Conservation (phyloP, 192 early-diverging fungal species). For the Funneliformis mosseae region DNA sequence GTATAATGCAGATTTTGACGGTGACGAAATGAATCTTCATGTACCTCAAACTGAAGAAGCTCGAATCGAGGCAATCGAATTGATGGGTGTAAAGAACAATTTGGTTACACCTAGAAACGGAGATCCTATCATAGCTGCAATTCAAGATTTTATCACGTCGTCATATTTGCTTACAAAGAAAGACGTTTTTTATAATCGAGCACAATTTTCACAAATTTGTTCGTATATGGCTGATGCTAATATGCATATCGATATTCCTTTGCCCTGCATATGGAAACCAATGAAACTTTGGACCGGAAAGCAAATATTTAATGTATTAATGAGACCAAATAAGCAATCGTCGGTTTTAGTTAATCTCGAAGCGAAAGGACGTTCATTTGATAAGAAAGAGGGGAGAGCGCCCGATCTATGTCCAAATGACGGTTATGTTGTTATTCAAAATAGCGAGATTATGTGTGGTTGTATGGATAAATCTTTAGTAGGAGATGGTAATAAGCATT, state of each 20-base stretch:
- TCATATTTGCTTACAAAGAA: conserved; percentile 91
- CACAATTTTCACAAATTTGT: conserved; percentile 90
- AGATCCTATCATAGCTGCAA: conserved; percentile 97
- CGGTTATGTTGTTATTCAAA: conserved; percentile 86
- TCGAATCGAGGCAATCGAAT: conserved; percentile 89
- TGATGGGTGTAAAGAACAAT: conserved; percentile 98
- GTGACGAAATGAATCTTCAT: conserved; percentile 99
- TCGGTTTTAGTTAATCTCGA: conserved; percentile 84
- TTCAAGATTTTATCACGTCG: conserved; percentile 99
- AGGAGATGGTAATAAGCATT: conserved; percentile 95
- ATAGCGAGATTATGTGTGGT: conserved; percentile 95
- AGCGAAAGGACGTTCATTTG: conserved; percentile 78
- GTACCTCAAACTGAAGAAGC: conserved; percentile 99
- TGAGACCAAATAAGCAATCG: conserved; percentile 78
- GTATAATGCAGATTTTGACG: conserved; percentile 99
- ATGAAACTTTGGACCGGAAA: conserved; percentile 94
- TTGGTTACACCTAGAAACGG: conserved; percentile 98
- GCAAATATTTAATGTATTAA: conserved; percentile 87
- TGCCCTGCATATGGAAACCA: conserved; percentile 91
- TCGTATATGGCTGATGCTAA: conserved; percentile 89
- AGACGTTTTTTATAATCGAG: conserved; percentile 93
- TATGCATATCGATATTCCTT: conserved; percentile 86
- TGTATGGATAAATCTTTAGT: conserved; percentile 93
- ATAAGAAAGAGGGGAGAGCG: conserved; percentile 59
- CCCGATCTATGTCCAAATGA: conserved; percentile 87